phyloP scores from a whole-genome alignment of 2,329 filamentous ascomycete genomes.

The Sporothrix inflata region DNA sequence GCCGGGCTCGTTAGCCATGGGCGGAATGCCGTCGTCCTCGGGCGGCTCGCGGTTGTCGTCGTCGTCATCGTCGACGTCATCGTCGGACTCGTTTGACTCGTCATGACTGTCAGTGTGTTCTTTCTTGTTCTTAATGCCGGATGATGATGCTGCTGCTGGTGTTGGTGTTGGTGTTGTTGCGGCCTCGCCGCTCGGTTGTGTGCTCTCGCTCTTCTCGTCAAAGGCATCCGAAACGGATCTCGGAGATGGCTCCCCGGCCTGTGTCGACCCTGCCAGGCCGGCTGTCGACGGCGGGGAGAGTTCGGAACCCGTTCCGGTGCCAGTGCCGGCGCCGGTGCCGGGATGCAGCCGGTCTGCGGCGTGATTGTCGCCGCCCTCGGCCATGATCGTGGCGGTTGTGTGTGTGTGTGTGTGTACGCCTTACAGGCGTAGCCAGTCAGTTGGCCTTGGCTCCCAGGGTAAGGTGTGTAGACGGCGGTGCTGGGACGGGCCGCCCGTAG shows the following conservation, averaged over 20 bases:
- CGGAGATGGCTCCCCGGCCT: slow-evolving; percentile 6
- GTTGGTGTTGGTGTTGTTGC: not conserved
- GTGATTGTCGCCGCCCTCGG: slow-evolving; percentile 13
- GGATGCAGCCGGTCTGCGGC: slow-evolving; percentile 6
- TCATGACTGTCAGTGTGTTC: not conserved
- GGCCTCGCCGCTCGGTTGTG: not conserved
- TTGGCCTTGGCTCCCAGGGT: not conserved
- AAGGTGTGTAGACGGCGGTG: not conserved
- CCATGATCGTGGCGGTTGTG: not conserved
- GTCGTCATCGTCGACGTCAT: not conserved
- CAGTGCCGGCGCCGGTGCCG: not conserved
- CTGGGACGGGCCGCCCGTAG: not conserved
- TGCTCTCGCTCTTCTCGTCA: slow-evolving; percentile 11
- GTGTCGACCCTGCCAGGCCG: slow-evolving; percentile 12
- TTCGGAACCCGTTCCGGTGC: not conserved
- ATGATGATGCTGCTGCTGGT: not conserved
- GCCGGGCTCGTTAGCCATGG: slow-evolving; percentile 31
- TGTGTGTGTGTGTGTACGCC: too few species aligned
- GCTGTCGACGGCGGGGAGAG: slow-evolving; percentile 12
- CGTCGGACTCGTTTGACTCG: not conserved
- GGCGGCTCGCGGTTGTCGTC: slow-evolving; percentile 19
- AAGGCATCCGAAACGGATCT: not conserved
- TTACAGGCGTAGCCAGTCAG: not conserved
- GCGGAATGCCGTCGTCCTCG: slow-evolving; percentile 28
- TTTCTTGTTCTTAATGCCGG: not conserved